Base-by-base conservation (phyloP, 2,329 filamentous ascomycete genomes). In the Fusarium sambucinum region DNA sequence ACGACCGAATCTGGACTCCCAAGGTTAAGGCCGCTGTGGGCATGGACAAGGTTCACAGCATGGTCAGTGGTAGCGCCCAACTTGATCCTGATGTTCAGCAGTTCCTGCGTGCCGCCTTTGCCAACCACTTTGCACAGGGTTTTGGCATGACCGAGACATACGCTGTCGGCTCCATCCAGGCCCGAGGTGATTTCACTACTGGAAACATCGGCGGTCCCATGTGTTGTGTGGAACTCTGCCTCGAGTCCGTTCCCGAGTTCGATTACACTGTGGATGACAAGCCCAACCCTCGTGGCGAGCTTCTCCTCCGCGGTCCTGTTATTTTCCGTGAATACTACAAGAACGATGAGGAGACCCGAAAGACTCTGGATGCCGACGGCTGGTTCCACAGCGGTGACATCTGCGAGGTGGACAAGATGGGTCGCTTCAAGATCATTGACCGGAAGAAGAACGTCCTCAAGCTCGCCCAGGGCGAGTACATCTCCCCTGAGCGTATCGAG, bases 401-500 rank as follows among this genome's bases (percentile, higher is more conserved):
- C 70, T 93, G 89, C 75, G 87, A 90, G 68, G 85, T 99, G 25
- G 96, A 99, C 79, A 89, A 89, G 71, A 80, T 92, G 76, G 96
- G 96, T 66, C 92, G 94, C 63, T 91, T 98, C 84, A 90, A 88
- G 80, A 97, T 99, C 80, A 91, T 99, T 74, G 96, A 99, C 80
- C 94, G 96, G 74, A 91, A 94, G 82, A 99, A 99, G 91, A 98
- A 98, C 81, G 93, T 99, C n/a, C 89, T 99, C 77, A 99, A 99
- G 86, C 88, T 99, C 57, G 90, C 95, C 0, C 96, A 99, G 80
- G 96, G 96, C 78, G 96, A 99, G 82, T 99, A 99, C 81, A 93
- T 99, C 75, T 97, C 94, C 2, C 96, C 96, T 16, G 96, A 99
- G 82, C 92, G 94, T 59, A 93, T 99, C 76, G 96, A 99, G 84